phyloP scores from a whole-genome alignment of 2,329 filamentous ascomycete species.

The Cladosporium cucumerinum region DNA sequence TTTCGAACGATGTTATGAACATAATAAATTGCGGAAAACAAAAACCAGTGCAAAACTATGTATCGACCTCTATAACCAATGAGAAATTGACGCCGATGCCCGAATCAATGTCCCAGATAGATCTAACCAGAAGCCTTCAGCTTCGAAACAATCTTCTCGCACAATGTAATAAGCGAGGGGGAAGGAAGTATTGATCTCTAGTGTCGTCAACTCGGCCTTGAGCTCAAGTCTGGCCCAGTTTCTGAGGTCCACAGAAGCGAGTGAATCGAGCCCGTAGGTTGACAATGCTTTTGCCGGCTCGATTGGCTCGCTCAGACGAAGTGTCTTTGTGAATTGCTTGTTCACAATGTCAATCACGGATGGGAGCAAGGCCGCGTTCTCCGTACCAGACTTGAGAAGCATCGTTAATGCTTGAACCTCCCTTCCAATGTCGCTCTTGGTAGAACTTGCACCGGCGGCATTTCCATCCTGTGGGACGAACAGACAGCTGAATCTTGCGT shows the following conservation, averaged over 20 bases:
- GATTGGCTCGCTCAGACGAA: neutral
- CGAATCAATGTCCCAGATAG: neutral
- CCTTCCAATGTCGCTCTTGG: neutral
- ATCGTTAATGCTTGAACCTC: neutral
- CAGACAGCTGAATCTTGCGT: neutral
- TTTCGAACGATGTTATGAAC: neutral
- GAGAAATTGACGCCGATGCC: neutral
- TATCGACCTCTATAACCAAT: neutral
- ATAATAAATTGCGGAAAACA: neutral
- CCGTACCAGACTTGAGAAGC: neutral
- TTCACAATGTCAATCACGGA: neutral
- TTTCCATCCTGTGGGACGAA: neutral
- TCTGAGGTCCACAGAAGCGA: neutral
- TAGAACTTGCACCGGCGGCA: neutral
- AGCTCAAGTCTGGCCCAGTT: slow-evolving; percentile 1
- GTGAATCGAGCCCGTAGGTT: neutral
- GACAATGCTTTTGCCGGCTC: neutral
- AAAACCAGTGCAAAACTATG: neutral
- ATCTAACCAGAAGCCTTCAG: neutral
- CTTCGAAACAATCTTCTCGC: neutral
- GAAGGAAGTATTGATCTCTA: neutral
- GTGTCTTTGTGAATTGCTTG: neutral
- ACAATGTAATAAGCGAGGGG: neutral
- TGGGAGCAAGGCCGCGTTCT: neutral
- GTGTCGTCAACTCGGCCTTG: neutral